phyloP scores from a whole-genome alignment of 768 basidiomycete genomes.

The Trametes coccinea region DNA sequence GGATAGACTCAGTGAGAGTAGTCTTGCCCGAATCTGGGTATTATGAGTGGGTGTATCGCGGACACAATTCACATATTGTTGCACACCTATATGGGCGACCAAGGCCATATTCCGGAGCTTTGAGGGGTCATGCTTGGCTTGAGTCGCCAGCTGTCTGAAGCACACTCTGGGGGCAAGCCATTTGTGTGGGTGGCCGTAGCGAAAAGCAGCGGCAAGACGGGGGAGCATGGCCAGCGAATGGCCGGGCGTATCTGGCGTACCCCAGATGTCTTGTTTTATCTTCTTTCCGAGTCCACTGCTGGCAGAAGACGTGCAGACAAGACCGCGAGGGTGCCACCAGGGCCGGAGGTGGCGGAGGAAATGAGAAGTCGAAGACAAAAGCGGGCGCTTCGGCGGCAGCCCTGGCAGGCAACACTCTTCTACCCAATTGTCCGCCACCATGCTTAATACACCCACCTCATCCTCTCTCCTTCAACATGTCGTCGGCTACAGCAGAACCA shows the following conservation, averaged over 20 bases:
- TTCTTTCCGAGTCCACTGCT: too few species aligned
- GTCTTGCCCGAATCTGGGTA: conserved; percentile 86
- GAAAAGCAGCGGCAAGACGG: conserved; percentile 1
- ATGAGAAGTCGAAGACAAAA: conserved; percentile 1
- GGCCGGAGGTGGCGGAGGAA: neutral
- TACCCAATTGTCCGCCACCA: conserved; percentile 20
- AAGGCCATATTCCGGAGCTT: conserved; percentile 77
- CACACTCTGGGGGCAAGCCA: conserved; percentile 7
- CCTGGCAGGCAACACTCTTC: conserved; percentile 1
- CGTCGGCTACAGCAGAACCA: neutral
- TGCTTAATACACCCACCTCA: neutral
- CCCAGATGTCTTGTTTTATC: neutral
- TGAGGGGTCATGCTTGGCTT: conserved; percentile 35
- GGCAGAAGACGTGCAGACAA: neutral
- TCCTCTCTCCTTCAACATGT: conserved; percentile 12
- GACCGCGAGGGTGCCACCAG: neutral
- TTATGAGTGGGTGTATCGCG: conserved; percentile 3
- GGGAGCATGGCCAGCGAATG: conserved; percentile 1
- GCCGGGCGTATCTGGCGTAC: neutral
- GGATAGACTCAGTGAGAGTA: conserved; percentile 84
- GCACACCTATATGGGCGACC: conserved; percentile 84
- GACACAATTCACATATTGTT: neutral
- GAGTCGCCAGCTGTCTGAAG: conserved; percentile 22
- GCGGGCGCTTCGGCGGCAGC: conserved; percentile 8
- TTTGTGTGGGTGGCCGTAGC: neutral